These are phyloP conservation scores for Chaetomium sp. DNA, from an alignment of 2,329 filamentous ascomycete genomes.

Conservation along the genomic window DNA sequence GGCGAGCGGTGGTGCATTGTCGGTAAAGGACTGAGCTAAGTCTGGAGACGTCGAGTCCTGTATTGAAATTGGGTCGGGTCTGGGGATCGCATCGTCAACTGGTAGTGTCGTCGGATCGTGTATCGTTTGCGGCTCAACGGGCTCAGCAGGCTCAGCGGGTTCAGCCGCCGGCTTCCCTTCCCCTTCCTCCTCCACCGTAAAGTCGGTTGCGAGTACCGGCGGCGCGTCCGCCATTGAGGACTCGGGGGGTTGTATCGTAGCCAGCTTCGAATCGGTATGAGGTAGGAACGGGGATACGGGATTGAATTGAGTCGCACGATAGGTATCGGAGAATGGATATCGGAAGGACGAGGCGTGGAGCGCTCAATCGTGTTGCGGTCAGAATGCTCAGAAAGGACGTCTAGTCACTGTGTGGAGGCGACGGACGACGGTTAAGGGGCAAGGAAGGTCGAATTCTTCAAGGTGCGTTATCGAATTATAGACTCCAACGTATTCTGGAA, in stretches of 20 bases:
- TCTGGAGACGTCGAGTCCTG: constrained; percentile 31
- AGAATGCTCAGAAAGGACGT: too few species aligned
- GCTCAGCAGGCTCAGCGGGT: too few species aligned
- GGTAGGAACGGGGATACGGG: neutral
- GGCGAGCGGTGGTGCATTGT: constrained; percentile 37
- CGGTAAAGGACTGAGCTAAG: constrained; percentile 38
- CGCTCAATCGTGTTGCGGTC: too few species aligned
- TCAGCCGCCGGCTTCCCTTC: constrained; percentile 41
- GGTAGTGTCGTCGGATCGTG: constrained; percentile 37
- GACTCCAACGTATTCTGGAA: too few species aligned
- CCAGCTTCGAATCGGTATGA: constrained; percentile 23
- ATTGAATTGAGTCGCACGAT: too few species aligned
- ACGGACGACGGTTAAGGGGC: too few species aligned
- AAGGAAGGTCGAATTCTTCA: too few species aligned
- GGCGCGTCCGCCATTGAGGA: constrained; percentile 14
- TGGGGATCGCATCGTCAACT: constrained; percentile 42
- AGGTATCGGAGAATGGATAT: too few species aligned
- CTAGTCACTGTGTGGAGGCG: too few species aligned
- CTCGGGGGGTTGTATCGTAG: constrained; percentile 18
- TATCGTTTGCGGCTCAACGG: constrained; percentile 29
- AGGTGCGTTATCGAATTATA: too few species aligned
- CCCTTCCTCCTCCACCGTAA: constrained; percentile 23
- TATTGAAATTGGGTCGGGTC: constrained; percentile 44
- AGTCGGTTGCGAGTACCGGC: constrained; percentile 21
- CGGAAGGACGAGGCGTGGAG: too few species aligned